Evolutionary conservation across 768 basidiomycete genomes (phyloP).

Genomic region (Trametes elegans): DNA sequence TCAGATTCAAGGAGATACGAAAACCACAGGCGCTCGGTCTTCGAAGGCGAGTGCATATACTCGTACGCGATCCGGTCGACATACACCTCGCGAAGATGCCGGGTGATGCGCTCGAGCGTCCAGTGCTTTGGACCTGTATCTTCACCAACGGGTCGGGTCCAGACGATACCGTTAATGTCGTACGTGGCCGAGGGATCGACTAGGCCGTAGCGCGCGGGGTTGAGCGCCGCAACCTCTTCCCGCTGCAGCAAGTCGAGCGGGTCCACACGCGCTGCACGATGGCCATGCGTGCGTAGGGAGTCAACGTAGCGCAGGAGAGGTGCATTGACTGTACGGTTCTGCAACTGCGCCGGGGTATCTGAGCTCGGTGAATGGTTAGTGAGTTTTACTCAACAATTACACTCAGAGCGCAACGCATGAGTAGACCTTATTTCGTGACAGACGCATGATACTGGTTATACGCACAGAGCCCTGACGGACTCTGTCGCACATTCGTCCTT

Average conservation of each 20-base stretch:
- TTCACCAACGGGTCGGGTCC: conserved; percentile 52
- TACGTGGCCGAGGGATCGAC: conserved; percentile 50
- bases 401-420: too few relatives aligned
- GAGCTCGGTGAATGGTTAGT: neutral
- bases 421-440: too few relatives aligned
- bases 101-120: conserved; percentile 67
- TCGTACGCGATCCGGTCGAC: conserved; percentile 88
- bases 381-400: neutral
- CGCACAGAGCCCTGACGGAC: too few relatives aligned
- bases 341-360: conserved; percentile 67
- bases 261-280: conserved; percentile 83
- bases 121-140: conserved; percentile 47
- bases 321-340: conserved; percentile 70
- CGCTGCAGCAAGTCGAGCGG: conserved; percentile 86
- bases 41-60: conserved; percentile 86
- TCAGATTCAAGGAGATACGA: conserved; percentile 78
- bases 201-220: conserved; percentile 77
- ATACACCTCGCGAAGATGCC: conserved; percentile 71
- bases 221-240: conserved; percentile 74
- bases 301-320: conserved; percentile 86
- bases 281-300: conserved; percentile 80
- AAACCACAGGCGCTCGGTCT: conserved; percentile 88
- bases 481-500: too few relatives aligned
- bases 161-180: conserved; percentile 79
- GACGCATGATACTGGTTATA: too few relatives aligned